Evolutionary conservation across 78 protist genomes (phyloP).

Genomic region (Planoprotostelium fungivorum): DNA sequence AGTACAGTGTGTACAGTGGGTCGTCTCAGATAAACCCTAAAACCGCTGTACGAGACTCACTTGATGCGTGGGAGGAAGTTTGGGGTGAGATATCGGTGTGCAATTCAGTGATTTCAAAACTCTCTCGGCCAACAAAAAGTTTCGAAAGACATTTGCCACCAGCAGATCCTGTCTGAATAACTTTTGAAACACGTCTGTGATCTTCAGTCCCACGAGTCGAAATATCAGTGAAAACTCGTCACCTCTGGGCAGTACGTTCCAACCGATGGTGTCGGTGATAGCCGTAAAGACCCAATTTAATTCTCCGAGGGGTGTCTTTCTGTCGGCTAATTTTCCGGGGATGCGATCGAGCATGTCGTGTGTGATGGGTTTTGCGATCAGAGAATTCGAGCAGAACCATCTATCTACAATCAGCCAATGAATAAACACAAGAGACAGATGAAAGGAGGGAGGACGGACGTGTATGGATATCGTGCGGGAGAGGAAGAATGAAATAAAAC

Average conservation of each 20-base stretch:
- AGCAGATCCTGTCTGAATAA: conserved; percentile 87
- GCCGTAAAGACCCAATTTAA: conserved; percentile 94
- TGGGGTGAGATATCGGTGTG: conserved; percentile 81
- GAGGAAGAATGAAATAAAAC: too few relatives aligned
- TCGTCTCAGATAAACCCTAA: too few relatives aligned
- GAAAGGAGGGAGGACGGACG: too few relatives aligned
- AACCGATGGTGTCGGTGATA: conserved; percentile 96
- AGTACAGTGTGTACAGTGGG: not conserved
- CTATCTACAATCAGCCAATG: not conserved
- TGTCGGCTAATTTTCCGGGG: conserved; percentile 61
- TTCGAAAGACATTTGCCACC: conserved; percentile 84
- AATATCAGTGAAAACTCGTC: not conserved
- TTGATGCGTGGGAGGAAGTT: conserved; percentile 57
- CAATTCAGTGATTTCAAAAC: conserved; percentile 65
- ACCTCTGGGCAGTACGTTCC: conserved; percentile 72
- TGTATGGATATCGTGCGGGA: too few relatives aligned
- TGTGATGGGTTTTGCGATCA: conserved; percentile 18
- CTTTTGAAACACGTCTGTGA: conserved; percentile 53
- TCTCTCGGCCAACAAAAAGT: conserved; percentile 93
- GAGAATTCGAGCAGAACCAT: not conserved
- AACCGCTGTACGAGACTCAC: not conserved
- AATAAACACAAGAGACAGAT: not conserved
- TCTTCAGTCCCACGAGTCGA: not conserved
- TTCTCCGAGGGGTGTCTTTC: conserved; percentile 79
- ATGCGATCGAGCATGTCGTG: conserved; percentile 11